These are phyloP conservation scores for Vanrija pseudolonga DNA, from an alignment of 1,284 basidiomycete species.

Conservation along the genomic window DNA sequence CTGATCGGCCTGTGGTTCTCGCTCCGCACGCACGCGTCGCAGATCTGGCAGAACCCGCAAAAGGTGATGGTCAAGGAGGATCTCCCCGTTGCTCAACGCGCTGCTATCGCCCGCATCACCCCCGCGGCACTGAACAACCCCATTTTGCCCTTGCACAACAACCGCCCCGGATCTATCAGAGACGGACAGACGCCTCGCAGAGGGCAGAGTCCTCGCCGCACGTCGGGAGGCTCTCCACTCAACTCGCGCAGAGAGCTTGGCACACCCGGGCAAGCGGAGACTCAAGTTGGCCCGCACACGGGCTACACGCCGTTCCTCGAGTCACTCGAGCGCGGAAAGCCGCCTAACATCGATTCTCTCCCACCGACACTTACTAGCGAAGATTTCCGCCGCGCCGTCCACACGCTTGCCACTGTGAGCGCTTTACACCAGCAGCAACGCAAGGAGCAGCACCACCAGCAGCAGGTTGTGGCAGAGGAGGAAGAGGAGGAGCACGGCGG, in stretches of 20 bases:
- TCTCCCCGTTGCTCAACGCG: constrained; percentile 43
- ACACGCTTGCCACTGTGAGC: constrained; percentile 75
- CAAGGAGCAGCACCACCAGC: constrained; percentile 4
- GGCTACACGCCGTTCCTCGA: constrained; percentile 68
- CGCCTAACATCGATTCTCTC: constrained; percentile 34
- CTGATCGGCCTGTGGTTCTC: constrained; percentile 98
- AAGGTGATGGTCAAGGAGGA: constrained; percentile 69
- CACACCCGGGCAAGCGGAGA: neutral
- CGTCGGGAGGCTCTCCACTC: neutral
- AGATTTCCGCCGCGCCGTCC: constrained; percentile 84
- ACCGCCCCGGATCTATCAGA: constrained; percentile 9
- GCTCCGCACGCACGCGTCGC: constrained; percentile 92
- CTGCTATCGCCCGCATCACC: constrained; percentile 50
- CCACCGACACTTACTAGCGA: constrained; percentile 71
- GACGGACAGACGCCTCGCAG: constrained; percentile 1
- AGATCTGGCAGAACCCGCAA: constrained; percentile 99
- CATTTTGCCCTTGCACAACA: constrained; percentile 45
- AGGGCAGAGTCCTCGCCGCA: neutral
- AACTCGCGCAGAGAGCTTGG: neutral
- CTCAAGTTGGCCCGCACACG: neutral
- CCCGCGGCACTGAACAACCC: constrained; percentile 52
- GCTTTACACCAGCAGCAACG: constrained; percentile 59
- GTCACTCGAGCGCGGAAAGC: constrained; percentile 57
- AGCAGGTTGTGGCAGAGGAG: constrained; percentile 25
- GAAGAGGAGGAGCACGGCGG: constrained; percentile 66